Evolutionary conservation across 2,329 filamentous ascomycete species (phyloP), one percentile per base, ranked within the genome.

Genomic region (Emergomyces orientalis): DNA sequence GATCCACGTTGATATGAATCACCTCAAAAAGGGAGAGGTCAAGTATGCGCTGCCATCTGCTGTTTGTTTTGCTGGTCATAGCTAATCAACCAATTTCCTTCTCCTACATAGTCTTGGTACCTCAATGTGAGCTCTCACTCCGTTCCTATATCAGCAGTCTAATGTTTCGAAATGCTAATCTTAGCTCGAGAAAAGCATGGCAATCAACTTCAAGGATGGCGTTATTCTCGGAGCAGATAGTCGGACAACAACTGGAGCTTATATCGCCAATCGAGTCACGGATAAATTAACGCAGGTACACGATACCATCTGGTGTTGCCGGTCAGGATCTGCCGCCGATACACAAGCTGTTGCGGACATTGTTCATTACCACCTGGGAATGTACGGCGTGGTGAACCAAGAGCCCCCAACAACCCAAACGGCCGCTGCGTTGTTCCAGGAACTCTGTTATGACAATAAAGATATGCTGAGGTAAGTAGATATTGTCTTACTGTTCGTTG

Each of bases 221-320:
- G 94, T 99, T 64, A 97, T 99, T 79, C 84, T 99, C 51, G 89
- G 94, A 68, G 94, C 94, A 71, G 94, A 99, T 78, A 97, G 91
- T 73, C 87, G 94, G 81, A 99, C 94, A 69, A 99, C 94, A 56
- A 99, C 93, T 62, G 94, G 94, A 72, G 87, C 93, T 71, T 99
- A 97, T 84, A 97, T 99, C 74, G 94, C 94, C 71, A 99, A 99
- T 79, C 88, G 94, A 82, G 94, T 99, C 68, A 99, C 94, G 67
- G 94, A 99, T 84, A 99, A 99, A 83, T 87, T 99, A 75, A 99
- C 94, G 72, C 89, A 92, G 82, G 93, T 99, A 65, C 90, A 96
- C 80, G 94, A 99, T 78, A 97, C 93, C 64, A 97, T 99, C 79
- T 99, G 94, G 94, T 99, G 94, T 82, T 99, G 94, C 81, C 88